Evolutionary conservation across 495 filamentous ascomycete species (phyloP).

Genomic region (Paragyromitra xinjiangensis): DNA sequence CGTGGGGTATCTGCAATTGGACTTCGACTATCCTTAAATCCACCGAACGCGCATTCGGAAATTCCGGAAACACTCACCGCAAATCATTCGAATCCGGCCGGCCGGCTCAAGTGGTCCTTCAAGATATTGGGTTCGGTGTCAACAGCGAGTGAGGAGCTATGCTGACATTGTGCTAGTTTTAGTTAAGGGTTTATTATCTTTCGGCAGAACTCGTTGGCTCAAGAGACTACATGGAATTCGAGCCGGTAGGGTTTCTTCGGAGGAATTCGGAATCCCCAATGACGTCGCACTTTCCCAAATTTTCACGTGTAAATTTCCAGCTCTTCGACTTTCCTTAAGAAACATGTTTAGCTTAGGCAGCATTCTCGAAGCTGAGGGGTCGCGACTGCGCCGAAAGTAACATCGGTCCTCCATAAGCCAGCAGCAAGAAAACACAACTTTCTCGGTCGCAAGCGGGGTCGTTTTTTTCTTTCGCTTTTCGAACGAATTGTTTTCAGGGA

Average conservation of each 20-base stretch:
- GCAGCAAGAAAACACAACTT: conserved; percentile 23
- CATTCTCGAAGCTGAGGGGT: conserved; percentile 11
- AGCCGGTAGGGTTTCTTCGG: conserved; percentile 33
- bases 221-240: neutral
- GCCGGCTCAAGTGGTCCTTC: conserved; percentile 5
- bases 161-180: conserved; percentile 39
- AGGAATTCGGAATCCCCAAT: conserved; percentile 38
- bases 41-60: conserved; percentile 4
- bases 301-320: conserved; percentile 45
- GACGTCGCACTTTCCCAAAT: conserved; percentile 20
- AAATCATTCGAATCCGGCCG: conserved; percentile 21
- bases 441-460: conserved; percentile 24
- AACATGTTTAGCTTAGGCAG: conserved; percentile 19
- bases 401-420: neutral
- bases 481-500: conserved; percentile 39
- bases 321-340: conserved; percentile 19
- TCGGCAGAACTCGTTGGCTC: conserved; percentile 9
- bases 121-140: conserved; percentile 10
- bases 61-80: conserved; percentile 21
- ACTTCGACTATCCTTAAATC: conserved; percentile 11
- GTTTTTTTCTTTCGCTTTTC: conserved; percentile 4
- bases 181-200: conserved; percentile 14
- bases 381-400: conserved; percentile 3
- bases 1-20: conserved; percentile 28
- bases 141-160: conserved; percentile 24